Base-by-base conservation (phyloP, 176 grass and related monocot species). In the Zoysia japonica region DNA sequence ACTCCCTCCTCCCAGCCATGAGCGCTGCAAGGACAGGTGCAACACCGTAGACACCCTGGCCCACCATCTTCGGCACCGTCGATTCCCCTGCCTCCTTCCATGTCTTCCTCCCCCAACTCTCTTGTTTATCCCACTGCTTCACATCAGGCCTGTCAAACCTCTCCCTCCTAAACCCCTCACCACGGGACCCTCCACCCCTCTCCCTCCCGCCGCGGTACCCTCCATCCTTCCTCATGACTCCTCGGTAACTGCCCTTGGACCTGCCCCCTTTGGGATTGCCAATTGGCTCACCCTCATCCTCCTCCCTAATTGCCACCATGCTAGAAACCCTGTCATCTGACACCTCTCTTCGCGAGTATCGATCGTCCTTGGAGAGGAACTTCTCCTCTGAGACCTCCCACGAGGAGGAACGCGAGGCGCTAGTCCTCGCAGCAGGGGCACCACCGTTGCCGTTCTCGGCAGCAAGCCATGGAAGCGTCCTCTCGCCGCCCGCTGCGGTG, bases 1-100 rank as follows among this genome's bases (percentile, higher is more conserved):
- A 99, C 65, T 95, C 92, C 78, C 96, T 95, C 56, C 92, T 93
- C 59, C 67, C 76, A 28, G 96, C 92, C 37, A 67, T 89, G 76
- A 99, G 83, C 3, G 92, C 92, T 0, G 92, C 91, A 67, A 93
- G 78, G 67, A 98, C 95, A 2, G 92, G 88, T 2, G 87, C 96
- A 28, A 98, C 91, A 4, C 96, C 96, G 7, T 98, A 94, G 77
- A 98, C 86, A 17, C 84, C 83, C 81, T 98, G 92, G 17, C 96
- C 96, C 2, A 79, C 86, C 78, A 98, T 92, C 59, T 89, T 94
- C 3, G 84, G 92, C 49, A 98, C 78, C 1, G 81, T 87, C 2
- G 90, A 94, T 66, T 93, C 90, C 36, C 63, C 89, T 16, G 65
- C 83, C n/a, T 94, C 92, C 78, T 94, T 98, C 81, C 80, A 85